phyloP scores from a whole-genome alignment of 352 stramenopile genomes.

The Phytophthora chlamydospora region DNA sequence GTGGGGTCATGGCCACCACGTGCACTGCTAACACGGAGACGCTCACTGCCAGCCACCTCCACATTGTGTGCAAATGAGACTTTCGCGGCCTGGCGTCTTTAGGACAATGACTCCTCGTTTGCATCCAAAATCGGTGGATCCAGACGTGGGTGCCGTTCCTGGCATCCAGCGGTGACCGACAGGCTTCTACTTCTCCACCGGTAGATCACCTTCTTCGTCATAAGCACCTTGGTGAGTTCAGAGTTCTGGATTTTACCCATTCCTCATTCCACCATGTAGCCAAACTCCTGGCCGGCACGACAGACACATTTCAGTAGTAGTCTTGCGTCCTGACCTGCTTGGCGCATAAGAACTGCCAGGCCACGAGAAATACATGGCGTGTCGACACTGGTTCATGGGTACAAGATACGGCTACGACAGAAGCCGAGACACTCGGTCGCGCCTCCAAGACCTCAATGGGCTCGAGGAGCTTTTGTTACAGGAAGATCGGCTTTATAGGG shows the following conservation, averaged over 20 bases:
- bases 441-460: no score
- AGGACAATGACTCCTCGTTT: conserved; percentile 15
- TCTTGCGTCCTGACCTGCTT: background rate
- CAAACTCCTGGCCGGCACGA: conserved; percentile 15
- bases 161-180: conserved; percentile 7
- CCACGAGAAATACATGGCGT: background rate
- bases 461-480: no score
- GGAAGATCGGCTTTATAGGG: background rate
- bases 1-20: conserved; percentile 21
- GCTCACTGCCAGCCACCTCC: background rate
- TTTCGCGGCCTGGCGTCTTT: conserved; percentile 15
- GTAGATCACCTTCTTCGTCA: conserved; percentile 13
- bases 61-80: conserved; percentile 11
- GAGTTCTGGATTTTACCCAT: conserved; percentile 21
- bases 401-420: no score
- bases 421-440: no score
- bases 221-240: conserved; percentile 15
- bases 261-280: conserved; percentile 16
- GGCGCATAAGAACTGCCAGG: background rate
- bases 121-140: conserved; percentile 5
- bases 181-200: conserved; percentile 9
- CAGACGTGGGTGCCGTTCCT: conserved; percentile 17
- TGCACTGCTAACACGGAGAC: conserved; percentile 2
- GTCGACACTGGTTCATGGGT: no score
- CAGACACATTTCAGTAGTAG: conserved; percentile 1